A percentile compares a stretch with the other conserved stretches of the same genome.
phyloP scores from a whole-genome alignment of 306 rosid species.

The Glycyrrhiza uralensis region DNA sequence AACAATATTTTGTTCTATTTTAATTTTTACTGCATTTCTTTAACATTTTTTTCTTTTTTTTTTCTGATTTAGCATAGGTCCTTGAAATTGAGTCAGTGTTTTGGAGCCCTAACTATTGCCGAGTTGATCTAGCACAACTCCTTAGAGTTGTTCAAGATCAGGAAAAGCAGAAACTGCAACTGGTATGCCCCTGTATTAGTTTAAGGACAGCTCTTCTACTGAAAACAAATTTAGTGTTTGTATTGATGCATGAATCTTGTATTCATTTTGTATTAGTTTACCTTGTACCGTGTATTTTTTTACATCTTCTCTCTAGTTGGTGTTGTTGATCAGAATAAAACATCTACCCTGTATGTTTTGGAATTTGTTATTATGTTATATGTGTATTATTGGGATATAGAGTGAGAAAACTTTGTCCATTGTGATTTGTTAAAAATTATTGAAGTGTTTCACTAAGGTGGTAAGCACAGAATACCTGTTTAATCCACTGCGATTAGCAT shows the following conservation, averaged over 20 bases:
- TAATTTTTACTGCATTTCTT: conserved; percentile 27
- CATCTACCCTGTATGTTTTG: background rate
- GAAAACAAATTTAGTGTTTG: background rate
- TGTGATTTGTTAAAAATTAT: background rate
- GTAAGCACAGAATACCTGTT: background rate
- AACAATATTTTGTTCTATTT: background rate
- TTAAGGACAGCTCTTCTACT: background rate
- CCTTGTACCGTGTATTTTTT: background rate
- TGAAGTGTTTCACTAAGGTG: background rate
- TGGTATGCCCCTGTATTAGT: conserved; percentile 43
- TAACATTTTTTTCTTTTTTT: background rate
- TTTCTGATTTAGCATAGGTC: conserved; percentile 53
- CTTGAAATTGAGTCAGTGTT: conserved; percentile 64
- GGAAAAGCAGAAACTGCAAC: conserved; percentile 75
- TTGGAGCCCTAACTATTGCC: conserved; percentile 48
- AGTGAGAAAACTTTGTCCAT: background rate
- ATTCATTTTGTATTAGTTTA: background rate
- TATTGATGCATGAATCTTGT: background rate
- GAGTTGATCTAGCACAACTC: conserved; percentile 74
- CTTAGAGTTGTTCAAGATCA: conserved; percentile 85
- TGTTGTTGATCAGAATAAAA: conserved; percentile 7
- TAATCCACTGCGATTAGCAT: background rate
- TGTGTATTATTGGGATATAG: background rate
- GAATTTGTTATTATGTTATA: background rate
- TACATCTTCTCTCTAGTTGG: background rate